A percentile compares a stretch with the other conserved stretches of the same genome.
Conservation (phyloP, 2,329 filamentous ascomycete genomes). For the Sphaerulina vaccinii region DNA sequence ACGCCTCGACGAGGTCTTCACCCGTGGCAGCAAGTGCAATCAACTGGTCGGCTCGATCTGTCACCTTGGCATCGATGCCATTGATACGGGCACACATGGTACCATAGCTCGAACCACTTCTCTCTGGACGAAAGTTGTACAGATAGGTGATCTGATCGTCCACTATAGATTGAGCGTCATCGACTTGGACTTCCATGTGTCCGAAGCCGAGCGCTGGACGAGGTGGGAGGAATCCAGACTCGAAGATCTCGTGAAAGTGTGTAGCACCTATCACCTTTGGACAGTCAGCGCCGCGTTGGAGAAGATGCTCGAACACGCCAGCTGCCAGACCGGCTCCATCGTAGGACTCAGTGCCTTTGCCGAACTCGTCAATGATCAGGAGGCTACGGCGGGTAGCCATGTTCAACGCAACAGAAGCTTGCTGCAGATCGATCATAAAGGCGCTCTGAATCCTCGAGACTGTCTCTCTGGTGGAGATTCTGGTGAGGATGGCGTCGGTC, state of each 20-base stretch:
- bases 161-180: conserved; percentile 50
- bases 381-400: conserved; percentile 74
- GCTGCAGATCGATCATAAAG: conserved; percentile 82
- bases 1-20: conserved; percentile 73
- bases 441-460: conserved; percentile 64
- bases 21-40: conserved; percentile 66
- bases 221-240: conserved; percentile 57
- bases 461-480: conserved; percentile 72
- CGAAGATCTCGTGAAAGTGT: conserved; percentile 72
- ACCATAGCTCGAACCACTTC: conserved; percentile 79
- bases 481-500: conserved; percentile 88
- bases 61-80: conserved; percentile 69
- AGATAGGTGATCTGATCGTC: conserved; percentile 55
- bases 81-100: conserved; percentile 82
- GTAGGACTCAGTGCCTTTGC: conserved; percentile 64
- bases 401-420: conserved; percentile 73
- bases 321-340: conserved; percentile 65
- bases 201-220: conserved; percentile 57
- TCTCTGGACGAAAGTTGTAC: conserved; percentile 52
- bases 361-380: conserved; percentile 90
- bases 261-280: conserved; percentile 63
- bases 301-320: conserved; percentile 59
- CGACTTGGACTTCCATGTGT: conserved; percentile 69
- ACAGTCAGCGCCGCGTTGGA: conserved; percentile 48
- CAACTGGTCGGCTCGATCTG: conserved; percentile 74